Conservation (phyloP, 2,329 filamentous ascomycete species). For the Leptographium procerum region DNA sequence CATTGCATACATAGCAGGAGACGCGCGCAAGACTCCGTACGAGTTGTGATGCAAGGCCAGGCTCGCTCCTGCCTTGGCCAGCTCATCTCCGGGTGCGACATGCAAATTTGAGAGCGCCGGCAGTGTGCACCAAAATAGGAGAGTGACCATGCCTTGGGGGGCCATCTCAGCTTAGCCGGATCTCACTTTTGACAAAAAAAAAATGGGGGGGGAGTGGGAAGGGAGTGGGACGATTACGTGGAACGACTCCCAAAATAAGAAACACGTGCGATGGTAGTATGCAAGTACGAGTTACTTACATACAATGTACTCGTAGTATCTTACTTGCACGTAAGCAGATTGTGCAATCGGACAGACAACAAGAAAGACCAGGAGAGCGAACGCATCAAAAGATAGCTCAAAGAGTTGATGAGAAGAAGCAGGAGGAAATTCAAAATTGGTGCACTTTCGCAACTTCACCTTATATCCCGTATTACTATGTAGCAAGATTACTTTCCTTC, state of each 20-base stretch:
- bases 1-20: too few relatives aligned
- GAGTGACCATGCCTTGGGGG: not conserved
- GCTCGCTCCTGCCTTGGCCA: not conserved
- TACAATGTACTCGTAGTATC: too few relatives aligned
- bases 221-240: not conserved
- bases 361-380: too few relatives aligned
- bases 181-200: not conserved
- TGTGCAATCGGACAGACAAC: too few relatives aligned
- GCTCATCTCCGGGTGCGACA: not conserved
- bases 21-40: too few relatives aligned
- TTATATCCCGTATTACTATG: not conserved
- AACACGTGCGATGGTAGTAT: not conserved
- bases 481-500: not conserved
- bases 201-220: too few relatives aligned
- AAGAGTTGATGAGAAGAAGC: too few relatives aligned
- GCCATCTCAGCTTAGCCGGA: not conserved
- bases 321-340: too few relatives aligned
- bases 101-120: not conserved
- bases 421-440: not conserved
- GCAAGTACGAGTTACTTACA: too few relatives aligned
- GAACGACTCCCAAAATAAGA: not conserved
- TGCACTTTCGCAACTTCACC: not conserved
- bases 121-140: not conserved
- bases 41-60: not conserved
- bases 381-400: too few relatives aligned